These are phyloP conservation scores for Trypanosomatidae sp. DNA, from an alignment of 208 protist species.

Conservation along the genomic window DNA sequence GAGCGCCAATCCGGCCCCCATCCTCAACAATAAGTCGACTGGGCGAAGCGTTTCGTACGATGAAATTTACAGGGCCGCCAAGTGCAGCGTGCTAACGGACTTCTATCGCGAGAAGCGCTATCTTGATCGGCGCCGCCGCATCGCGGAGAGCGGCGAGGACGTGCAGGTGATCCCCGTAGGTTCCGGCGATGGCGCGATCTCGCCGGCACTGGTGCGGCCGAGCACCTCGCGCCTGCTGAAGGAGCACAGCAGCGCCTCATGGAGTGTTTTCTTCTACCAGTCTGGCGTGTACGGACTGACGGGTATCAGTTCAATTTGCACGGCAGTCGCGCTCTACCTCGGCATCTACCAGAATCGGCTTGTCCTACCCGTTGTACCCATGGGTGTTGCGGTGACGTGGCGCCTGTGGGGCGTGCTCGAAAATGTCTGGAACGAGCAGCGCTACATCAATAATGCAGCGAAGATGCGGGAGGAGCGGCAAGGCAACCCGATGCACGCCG, in stretches of 20 bases:
- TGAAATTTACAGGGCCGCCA: slow-evolving; percentile 52
- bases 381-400: slow-evolving; percentile 63
- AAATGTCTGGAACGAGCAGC: slow-evolving; percentile 74
- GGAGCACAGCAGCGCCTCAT: slow-evolving; percentile 69
- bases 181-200: slow-evolving; percentile 3
- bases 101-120: slow-evolving; percentile 57
- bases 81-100: slow-evolving; percentile 53
- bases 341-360: slow-evolving; percentile 71
- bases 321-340: slow-evolving; percentile 58
- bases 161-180: slow-evolving; percentile 53
- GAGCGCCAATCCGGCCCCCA: slow-evolving; percentile 46
- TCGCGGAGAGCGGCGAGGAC: slow-evolving; percentile 33
- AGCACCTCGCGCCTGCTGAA: slow-evolving; percentile 68
- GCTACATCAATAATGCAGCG: slow-evolving; percentile 79
- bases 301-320: slow-evolving; percentile 55
- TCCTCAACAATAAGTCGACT: slow-evolving; percentile 39
- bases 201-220: slow-evolving; percentile 31
- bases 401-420: slow-evolving; percentile 73
- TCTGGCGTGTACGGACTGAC: slow-evolving; percentile 70
- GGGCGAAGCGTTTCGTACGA: slow-evolving; percentile 46
- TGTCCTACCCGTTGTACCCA: slow-evolving; percentile 65
- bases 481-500: slow-evolving; percentile 78
- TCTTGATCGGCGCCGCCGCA: slow-evolving; percentile 17
- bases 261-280: slow-evolving; percentile 72
- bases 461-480: slow-evolving; percentile 61